phyloP scores from a whole-genome alignment of 2,329 filamentous ascomycete genomes.

The Tolypocladium inflatum region DNA sequence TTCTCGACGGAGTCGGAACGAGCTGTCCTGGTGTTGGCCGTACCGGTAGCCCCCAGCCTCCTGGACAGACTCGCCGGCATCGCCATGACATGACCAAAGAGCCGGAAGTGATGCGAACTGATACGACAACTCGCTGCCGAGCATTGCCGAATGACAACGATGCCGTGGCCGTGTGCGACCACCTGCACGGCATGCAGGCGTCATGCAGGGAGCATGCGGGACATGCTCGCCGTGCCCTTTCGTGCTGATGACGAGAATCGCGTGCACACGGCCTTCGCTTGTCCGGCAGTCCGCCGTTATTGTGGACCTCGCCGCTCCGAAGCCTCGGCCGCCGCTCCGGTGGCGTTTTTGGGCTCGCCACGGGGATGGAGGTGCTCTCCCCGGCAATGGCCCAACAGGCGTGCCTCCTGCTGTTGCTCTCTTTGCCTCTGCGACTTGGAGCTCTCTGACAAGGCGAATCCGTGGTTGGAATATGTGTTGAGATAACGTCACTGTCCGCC shows the following conservation, averaged over 20 bases:
- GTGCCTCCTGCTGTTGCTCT: background rate
- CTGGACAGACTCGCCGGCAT: background rate
- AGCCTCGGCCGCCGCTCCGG: background rate
- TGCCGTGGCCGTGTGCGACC: background rate
- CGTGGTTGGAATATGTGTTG: background rate
- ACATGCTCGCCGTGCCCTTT: background rate
- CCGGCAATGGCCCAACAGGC: background rate
- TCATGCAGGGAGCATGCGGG: background rate
- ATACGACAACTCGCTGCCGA: background rate
- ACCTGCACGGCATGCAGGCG: background rate
- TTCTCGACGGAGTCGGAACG: background rate
- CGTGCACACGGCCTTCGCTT: background rate
- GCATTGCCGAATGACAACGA: background rate
- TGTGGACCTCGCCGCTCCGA: background rate
- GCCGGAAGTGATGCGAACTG: no score
- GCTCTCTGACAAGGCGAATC: background rate
- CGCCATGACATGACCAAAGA: background rate
- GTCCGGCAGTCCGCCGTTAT: background rate
- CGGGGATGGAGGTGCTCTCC: background rate
- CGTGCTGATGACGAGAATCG: background rate
- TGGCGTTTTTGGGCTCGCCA: background rate
- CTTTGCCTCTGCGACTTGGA: background rate
- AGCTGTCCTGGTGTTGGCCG: background rate
- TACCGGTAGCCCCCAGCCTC: background rate
- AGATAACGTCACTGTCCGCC: background rate